Evolutionary conservation across 2,329 filamentous ascomycete genomes (phyloP), one percentile per base, ranked within the genome.

Genomic region (Leptographium procerum): DNA sequence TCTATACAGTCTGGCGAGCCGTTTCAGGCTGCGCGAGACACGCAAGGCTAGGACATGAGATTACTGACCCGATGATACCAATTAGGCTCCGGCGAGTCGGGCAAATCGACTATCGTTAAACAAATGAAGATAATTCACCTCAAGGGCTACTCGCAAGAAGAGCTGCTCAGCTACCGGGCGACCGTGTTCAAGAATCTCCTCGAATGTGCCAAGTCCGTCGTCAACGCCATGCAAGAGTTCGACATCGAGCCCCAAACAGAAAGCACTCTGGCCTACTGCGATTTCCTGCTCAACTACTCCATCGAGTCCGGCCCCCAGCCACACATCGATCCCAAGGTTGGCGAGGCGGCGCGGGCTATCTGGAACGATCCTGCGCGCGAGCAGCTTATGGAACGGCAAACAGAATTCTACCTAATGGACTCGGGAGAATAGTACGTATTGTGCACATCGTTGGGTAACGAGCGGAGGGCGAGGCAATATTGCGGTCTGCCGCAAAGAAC

Each of bases 51-150:
- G n/a, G n/a, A n/a, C 14, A 31, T 22, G 34, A n/a, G 4, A 4
- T 24, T 16, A 16, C 54, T 34, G 11, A 48, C 28, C 13, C n/a
- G n/a, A n/a, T 22, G 29, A 10, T n/a, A 26, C 5, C 8, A 5
- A 26, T 1, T 70, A 96, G 92, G 94, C 65, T 97, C 94, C 64
- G 94, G 94, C 64, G 94, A 99, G 77, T 96, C 91, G 73, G 94
- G 94, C 65, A 99, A 99, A 75, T 97, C 92, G 59, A 99, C 94
- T 11, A 97, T 99, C 68, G 94, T 99, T 66, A 99, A 99, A 75
- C 94, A 97, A 79, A 99, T 99, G 94, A 99, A 97, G 76, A 99
- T 99, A 67, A 97, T 99, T 69, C 94, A 99, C 70, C 87, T 97
- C 68, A 96, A 96, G 75, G 94, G 94, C 61, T 99, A 99, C 74